Percentiles rank a stretch among this genome's conserved stretches.
Evolutionary conservation across 305 asterid species (phyloP).

Genomic region (Vinca major): DNA sequence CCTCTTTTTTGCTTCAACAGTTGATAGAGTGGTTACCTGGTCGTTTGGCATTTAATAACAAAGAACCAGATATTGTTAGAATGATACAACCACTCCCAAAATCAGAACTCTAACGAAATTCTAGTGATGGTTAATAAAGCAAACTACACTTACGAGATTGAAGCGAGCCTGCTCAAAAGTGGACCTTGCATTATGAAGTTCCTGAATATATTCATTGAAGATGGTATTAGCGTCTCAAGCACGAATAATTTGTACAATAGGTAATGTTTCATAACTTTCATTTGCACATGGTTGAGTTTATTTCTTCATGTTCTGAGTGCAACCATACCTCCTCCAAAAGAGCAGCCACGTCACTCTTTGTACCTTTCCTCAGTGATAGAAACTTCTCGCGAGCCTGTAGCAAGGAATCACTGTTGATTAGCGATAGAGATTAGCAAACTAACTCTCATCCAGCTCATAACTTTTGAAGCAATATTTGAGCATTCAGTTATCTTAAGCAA

Average conservation of each 20-base stretch:
- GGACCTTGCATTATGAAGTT: slow-evolving; percentile 87
- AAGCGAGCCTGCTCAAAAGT: slow-evolving; percentile 97
- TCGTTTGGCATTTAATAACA: slow-evolving; percentile 20
- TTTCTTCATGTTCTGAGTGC: slow-evolving; percentile 9
- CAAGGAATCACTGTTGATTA: slow-evolving; percentile 1
- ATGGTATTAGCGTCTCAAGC: slow-evolving; percentile 14
- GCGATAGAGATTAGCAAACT: background rate
- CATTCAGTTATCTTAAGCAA: slow-evolving; percentile 2
- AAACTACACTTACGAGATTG: slow-evolving; percentile 52
- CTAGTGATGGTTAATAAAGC: background rate
- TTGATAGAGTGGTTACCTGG: slow-evolving; percentile 89
- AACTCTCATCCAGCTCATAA: background rate
- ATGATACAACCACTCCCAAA: slow-evolving; percentile 1
- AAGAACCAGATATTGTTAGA: slow-evolving; percentile 5
- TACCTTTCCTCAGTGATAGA: slow-evolving; percentile 84
- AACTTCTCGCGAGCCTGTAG: slow-evolving; percentile 95
- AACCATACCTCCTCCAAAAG: slow-evolving; percentile 77
- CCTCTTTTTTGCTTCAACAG: slow-evolving; percentile 93
- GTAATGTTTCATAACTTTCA: background rate
- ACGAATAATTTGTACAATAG: slow-evolving; percentile 13
- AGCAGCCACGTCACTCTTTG: slow-evolving; percentile 78
- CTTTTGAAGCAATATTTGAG: background rate
- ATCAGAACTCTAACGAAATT: slow-evolving; percentile 11
- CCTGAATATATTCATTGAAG: slow-evolving; percentile 43
- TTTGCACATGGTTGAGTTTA: slow-evolving; percentile 7